phyloP scores from a whole-genome alignment of 441 rosid genomes.

The Cnidoscolus chayamansa region DNA sequence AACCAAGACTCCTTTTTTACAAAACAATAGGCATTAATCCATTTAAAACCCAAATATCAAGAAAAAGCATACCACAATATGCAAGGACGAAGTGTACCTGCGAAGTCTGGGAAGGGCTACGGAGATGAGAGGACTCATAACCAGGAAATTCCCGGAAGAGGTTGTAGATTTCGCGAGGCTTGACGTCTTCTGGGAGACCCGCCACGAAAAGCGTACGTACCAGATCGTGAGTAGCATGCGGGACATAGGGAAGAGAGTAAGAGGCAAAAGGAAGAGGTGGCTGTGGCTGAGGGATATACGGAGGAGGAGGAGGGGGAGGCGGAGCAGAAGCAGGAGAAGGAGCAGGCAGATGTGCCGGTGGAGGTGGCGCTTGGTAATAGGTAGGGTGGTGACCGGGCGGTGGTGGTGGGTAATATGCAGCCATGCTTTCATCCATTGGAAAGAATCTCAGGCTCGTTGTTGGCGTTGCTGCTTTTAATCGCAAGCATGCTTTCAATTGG shows the following conservation, averaged over 20 bases:
- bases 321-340: slow-evolving; percentile 28
- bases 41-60: not conserved
- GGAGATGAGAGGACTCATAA: slow-evolving; percentile 79
- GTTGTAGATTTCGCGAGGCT: slow-evolving; percentile 83
- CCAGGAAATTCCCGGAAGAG: slow-evolving; percentile 85
- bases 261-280: slow-evolving; percentile 31
- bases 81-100: slow-evolving; percentile 35
- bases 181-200: slow-evolving; percentile 84
- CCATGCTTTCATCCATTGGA: slow-evolving; percentile 32
- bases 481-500: not conserved
- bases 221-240: slow-evolving; percentile 38
- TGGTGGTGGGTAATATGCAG: slow-evolving; percentile 49
- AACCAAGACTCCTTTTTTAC: no score
- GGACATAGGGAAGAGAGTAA: slow-evolving; percentile 28
- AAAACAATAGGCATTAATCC: no score
- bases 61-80: not conserved
- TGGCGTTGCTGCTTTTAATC: not conserved
- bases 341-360: slow-evolving; percentile 31
- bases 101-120: slow-evolving; percentile 43
- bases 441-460: not conserved
- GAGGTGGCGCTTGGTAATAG: slow-evolving; percentile 39
- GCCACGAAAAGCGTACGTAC: slow-evolving; percentile 88
- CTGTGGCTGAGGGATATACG: slow-evolving; percentile 26
- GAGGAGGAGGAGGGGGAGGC: slow-evolving; percentile 22
- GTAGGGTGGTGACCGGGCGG: slow-evolving; percentile 30